phyloP scores from a whole-genome alignment of 768 basidiomycete genomes.

The Lactarius quietus region DNA sequence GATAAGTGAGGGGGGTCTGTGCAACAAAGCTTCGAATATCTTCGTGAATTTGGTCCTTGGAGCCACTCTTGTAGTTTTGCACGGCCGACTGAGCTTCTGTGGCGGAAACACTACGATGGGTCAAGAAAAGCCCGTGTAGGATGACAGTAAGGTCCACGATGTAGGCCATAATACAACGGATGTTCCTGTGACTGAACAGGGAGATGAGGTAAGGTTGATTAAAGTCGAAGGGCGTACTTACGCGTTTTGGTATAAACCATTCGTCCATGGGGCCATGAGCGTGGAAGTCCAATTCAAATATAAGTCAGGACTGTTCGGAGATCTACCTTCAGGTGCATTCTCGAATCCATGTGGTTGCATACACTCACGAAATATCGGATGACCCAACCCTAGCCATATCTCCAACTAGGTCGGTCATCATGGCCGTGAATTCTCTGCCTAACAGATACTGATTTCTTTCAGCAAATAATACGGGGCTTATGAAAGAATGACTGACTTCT shows the following conservation, averaged over 20 bases:
- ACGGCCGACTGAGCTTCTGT: not conserved
- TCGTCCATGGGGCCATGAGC: not conserved
- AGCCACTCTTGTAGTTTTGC: not conserved
- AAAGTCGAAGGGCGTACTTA: not conserved
- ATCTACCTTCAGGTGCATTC: not conserved
- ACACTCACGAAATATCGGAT: not conserved
- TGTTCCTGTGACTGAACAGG: not conserved
- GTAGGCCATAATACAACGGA: slow-evolving; percentile 14
- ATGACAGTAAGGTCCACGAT: slow-evolving; percentile 16
- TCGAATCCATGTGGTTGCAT: not conserved
- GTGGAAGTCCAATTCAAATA: not conserved
- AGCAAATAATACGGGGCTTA: not conserved
- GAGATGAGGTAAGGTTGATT: not conserved
- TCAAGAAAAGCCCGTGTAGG: not conserved
- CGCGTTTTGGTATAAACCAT: not conserved
- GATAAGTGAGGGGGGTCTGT: not conserved
- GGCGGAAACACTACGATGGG: not conserved
- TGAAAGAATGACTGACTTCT: not conserved
- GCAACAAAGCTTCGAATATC: not conserved
- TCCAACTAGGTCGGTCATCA: not conserved
- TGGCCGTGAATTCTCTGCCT: not conserved
- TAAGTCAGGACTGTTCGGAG: not conserved
- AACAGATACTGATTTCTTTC: slow-evolving; percentile 10
- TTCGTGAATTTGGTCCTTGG: not conserved
- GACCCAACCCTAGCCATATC: not conserved